Conservation (phyloP, 305 asterid genomes). For the Fraxinus sp. region DNA sequence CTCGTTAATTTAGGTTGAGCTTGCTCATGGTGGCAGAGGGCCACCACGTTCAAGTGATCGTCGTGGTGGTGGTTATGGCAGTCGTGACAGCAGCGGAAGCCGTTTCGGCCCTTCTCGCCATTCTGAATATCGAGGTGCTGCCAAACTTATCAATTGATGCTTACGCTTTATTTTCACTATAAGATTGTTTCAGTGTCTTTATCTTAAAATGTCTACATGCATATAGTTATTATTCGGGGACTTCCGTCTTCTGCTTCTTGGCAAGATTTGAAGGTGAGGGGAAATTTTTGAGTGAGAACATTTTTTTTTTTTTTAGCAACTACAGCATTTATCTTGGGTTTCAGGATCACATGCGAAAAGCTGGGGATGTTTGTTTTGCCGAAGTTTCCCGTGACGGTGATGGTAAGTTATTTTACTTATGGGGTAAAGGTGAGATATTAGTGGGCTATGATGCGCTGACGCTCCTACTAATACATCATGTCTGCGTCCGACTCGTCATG, state of each 20-base stretch:
- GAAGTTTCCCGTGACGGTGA: constrained; percentile 96
- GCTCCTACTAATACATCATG: background rate
- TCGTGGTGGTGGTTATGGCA: constrained; percentile 40
- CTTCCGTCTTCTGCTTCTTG: constrained; percentile 99
- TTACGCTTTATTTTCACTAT: background rate
- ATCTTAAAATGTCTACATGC: constrained; percentile 15
- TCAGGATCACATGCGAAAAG: constrained; percentile 99
- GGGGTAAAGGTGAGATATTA: background rate
- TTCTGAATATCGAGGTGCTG: constrained; percentile 81
- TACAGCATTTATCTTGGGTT: constrained; percentile 14
- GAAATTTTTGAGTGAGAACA: background rate
- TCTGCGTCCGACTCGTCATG: background rate
- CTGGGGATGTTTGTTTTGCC: constrained; percentile 99
- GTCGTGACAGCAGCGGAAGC: constrained; percentile 53
- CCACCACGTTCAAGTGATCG: constrained; percentile 90
- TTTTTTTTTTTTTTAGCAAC: background rate
- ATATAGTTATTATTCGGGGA: constrained; percentile 78
- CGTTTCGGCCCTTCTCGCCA: constrained; percentile 84
- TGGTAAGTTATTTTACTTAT: constrained; percentile 44
- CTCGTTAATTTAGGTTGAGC: constrained; percentile 64
- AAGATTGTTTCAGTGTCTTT: background rate
- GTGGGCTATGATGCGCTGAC: background rate
- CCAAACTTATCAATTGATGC: constrained; percentile 8
- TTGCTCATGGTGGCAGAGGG: constrained; percentile 98
- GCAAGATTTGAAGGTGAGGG: constrained; percentile 94